Evolutionary conservation across 768 basidiomycete species (phyloP), one percentile per base, ranked within the genome.

Genomic region (Auriculariales sp.): DNA sequence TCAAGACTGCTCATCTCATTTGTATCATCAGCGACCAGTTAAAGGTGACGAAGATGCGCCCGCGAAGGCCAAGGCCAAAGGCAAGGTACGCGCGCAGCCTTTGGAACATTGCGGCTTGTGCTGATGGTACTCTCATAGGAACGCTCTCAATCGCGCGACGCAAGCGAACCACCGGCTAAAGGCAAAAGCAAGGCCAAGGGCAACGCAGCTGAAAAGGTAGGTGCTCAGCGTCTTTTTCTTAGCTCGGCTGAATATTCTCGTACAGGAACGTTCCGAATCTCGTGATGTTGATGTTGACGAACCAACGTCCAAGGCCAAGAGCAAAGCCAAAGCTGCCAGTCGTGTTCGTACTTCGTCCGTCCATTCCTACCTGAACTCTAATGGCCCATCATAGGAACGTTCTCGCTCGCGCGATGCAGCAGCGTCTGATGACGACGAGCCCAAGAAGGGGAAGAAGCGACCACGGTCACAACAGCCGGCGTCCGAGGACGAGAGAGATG

Each of bases 221-320:
- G n/a, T n/a, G n/a, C n/a, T n/a, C n/a, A n/a, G n/a, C 31, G 15
- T 15, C 31, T 32, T 9, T 7, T 32, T 7, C 31, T 32, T 15
- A 32, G 7, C 31, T 32, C 31, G 31, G 9, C 15, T 32, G 31
- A 9, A 32, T 32, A 32, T 7, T 7, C 31, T 32, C 31, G 31
- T 32, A 32, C 31, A 32, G 31, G 14, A 11, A 7, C 39, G 39
- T 4, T 10, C 39, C 6, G 7, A 44, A 7, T 25, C 39, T 22
- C 15, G 6, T 2, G 10, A 44, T 7, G 7, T 19, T 15, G 39
- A 4, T 25, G 39, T 25, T 4, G 39, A 44, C 6, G 39, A 44
- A 24, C 39, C 12, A 6, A 7, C 39, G 12, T 9, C 6, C 17
- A 19, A 24, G 53, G 51, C 61, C 12, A 70, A 67, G 54, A 51